A percentile compares a stretch with the other conserved stretches of the same genome.
Conservation (phyloP, 2,329 filamentous ascomycete genomes). For the Paecilomyces fulvus region DNA sequence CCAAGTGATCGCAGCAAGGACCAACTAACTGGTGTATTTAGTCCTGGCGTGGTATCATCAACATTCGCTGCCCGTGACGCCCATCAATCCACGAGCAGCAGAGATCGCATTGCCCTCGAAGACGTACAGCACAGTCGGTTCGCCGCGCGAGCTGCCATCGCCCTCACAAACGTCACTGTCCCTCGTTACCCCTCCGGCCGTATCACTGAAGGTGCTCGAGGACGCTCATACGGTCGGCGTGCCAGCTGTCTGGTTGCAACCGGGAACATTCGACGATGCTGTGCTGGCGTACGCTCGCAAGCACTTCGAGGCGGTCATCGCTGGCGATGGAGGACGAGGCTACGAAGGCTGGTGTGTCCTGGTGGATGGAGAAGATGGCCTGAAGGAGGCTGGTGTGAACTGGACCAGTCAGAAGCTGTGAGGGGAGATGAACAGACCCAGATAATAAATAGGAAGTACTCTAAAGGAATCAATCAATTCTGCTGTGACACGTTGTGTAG, state of each 20-base stretch:
- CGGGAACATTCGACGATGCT: conserved; percentile 73
- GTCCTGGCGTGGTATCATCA: conserved; percentile 84
- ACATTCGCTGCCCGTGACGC: conserved; percentile 67
- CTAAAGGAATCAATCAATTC: not conserved
- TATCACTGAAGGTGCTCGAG: conserved; percentile 64
- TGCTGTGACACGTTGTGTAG: not conserved
- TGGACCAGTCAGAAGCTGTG: conserved; percentile 37
- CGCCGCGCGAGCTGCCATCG: conserved; percentile 55
- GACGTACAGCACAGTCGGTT: conserved; percentile 56
- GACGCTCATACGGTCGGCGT: conserved; percentile 70
- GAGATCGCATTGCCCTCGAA: conserved; percentile 54
- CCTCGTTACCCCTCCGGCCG: conserved; percentile 75
- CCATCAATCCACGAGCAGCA: conserved; percentile 67
- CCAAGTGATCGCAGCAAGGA: not conserved
- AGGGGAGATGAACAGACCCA: too few species aligned
- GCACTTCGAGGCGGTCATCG: conserved; percentile 62
- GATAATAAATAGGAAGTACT: too few species aligned
- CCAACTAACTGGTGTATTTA: conserved; percentile 26
- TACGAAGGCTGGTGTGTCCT: conserved; percentile 79
- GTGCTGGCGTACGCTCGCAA: conserved; percentile 61
- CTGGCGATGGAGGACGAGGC: conserved; percentile 56
- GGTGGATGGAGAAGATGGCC: conserved; percentile 63
- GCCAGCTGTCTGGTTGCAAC: conserved; percentile 78
- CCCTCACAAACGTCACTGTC: conserved; percentile 68
- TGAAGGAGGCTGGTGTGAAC: conserved; percentile 49